Evolutionary conservation across 1,284 basidiomycete species (phyloP).

Genomic region (Anthracocystis setariae): DNA sequence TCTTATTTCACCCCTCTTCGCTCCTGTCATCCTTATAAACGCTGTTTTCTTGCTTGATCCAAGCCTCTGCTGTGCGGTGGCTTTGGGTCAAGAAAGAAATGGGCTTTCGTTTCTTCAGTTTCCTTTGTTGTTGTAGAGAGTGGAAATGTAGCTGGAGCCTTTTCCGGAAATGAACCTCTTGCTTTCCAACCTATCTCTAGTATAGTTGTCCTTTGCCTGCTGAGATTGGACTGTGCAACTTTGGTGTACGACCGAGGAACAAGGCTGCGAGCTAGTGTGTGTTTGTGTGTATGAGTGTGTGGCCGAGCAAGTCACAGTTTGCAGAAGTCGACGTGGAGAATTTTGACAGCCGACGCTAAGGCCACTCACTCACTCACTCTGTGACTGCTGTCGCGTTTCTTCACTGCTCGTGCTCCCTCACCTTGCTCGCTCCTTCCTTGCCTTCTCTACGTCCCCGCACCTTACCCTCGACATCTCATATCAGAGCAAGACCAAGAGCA

Average conservation of each 20-base stretch:
- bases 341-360: constrained; percentile 15
- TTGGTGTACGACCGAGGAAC: no score
- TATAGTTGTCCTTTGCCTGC: not conserved
- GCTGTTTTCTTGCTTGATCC: not conserved
- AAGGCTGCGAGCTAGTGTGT: no score
- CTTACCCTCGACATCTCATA: not conserved
- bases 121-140: constrained; percentile 3
- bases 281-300: no score
- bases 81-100: not conserved
- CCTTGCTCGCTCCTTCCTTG: not conserved
- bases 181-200: no score
- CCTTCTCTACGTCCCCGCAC: not conserved
- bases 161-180: constrained; percentile 10
- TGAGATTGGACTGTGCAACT: not conserved
- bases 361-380: no score
- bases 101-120: constrained; percentile 1
- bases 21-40: constrained; percentile 15
- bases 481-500: not conserved
- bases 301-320: not conserved
- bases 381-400: no score
- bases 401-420: not conserved
- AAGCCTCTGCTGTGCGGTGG: constrained; percentile 21
- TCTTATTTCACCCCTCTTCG: not conserved
- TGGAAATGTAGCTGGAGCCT: constrained; percentile 10
- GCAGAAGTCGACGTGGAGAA: constrained; percentile 25